Conservation (phyloP, 2,329 filamentous ascomycete genomes). For the Talaromyces amestolkiae region DNA sequence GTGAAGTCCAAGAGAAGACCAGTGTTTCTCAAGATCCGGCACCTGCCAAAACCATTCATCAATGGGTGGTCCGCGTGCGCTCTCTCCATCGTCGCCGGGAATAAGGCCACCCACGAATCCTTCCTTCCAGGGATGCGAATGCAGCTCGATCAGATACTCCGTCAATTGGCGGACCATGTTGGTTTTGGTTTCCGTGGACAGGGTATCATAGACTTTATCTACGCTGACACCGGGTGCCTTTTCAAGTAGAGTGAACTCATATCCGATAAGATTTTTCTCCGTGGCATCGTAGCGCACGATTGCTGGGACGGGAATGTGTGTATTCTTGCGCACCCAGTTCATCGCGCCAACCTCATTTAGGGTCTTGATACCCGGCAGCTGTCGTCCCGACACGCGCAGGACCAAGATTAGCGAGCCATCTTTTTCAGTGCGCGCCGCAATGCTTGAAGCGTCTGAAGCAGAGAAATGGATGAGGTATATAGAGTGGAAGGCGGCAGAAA, state of each 20-base stretch:
- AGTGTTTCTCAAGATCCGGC: slow-evolving; percentile 31
- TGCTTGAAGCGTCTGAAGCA: background rate
- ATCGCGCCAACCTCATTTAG: slow-evolving; percentile 39
- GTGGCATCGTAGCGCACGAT: slow-evolving; percentile 31
- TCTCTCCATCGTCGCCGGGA: background rate
- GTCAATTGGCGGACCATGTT: slow-evolving; percentile 31
- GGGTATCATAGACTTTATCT: slow-evolving; percentile 28
- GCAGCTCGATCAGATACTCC: slow-evolving; percentile 32
- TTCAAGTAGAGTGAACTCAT: slow-evolving; percentile 37
- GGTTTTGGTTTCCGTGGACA: slow-evolving; percentile 22
- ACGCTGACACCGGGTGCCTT: slow-evolving; percentile 29
- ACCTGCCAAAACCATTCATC: slow-evolving; percentile 41
- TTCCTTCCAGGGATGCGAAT: slow-evolving; percentile 25
- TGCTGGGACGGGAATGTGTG: slow-evolving; percentile 35
- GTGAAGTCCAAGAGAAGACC: slow-evolving; percentile 22
- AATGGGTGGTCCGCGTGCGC: slow-evolving; percentile 28
- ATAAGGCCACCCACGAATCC: slow-evolving; percentile 29
- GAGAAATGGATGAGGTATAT: slow-evolving; percentile 17
- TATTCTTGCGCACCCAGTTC: slow-evolving; percentile 34
- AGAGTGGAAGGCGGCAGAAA: slow-evolving; percentile 17
- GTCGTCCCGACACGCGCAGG: slow-evolving; percentile 37
- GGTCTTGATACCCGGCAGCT: slow-evolving; percentile 39
- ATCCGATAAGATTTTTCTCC: slow-evolving; percentile 29
- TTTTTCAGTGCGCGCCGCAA: background rate
- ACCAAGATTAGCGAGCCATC: slow-evolving; percentile 21